Evolutionary conservation across 345 rosid genomes (phyloP), one percentile per base, ranked within the genome.

Genomic region (Pugionium cornutum): DNA sequence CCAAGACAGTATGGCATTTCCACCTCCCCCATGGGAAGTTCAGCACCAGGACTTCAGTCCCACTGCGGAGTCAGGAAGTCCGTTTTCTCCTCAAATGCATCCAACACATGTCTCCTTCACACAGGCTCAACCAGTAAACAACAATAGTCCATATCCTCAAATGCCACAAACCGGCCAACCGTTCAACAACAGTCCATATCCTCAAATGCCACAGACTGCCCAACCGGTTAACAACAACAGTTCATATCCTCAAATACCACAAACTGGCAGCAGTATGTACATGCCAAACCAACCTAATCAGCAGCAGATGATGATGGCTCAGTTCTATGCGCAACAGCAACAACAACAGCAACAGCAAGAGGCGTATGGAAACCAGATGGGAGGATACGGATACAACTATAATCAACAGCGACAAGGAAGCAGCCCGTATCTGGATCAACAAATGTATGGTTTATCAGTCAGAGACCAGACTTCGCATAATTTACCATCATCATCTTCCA

Each of bases 11-110:
- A 75, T 75, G 58, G 79, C 92, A 31, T 82, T 92, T 35, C 98
- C 98, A 47, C 94, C 89, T 8, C 97, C 98, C 25, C 98, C 98
- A 1, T 92, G 98, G 98, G 98, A 92, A 78, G 87, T 90, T 77
- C 94, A 82, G 74, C 75, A 82, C 52, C 84, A 79, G 42, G 96
- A 92, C 64, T 63, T 68, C 49, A 81, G 83, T 73, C 82, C 82
- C 9, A 76, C 71, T 47, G 72, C 80, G 25, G 88, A 79, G 63
- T 9, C 81, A 63, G 75, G 71, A 48, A 64, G 78, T 64, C 97
- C 82, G 40, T 85, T 84, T 73, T 78, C 91, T 54, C 89, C 74
- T 57, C 77, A 77, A 69, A 73, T 80, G 86, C 91, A 86, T 74
- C 72, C 70, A 1, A 53, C 84, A 45, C 96, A 83, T 69, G 80